Evolutionary conservation across 345 rosid genomes (phyloP).

Genomic region (Crucihimalaya himalaica): DNA sequence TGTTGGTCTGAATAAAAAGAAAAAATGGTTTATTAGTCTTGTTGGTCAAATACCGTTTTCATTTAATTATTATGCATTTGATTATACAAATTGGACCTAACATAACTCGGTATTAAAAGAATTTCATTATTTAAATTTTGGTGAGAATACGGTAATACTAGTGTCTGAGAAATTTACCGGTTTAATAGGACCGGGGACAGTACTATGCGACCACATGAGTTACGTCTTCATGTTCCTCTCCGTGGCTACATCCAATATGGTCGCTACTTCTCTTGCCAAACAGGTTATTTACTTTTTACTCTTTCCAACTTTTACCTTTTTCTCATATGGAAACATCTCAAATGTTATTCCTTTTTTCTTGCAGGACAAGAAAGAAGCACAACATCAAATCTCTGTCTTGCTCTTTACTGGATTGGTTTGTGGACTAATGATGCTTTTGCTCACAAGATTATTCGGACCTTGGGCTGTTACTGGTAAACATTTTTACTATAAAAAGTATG

Average conservation of each 20-base stretch:
- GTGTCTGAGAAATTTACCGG: constrained; percentile 19
- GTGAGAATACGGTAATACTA: not conserved
- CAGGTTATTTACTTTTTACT: constrained; percentile 44
- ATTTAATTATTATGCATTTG: not conserved
- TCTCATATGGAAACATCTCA: constrained; percentile 11
- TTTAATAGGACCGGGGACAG: constrained; percentile 89
- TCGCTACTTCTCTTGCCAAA: constrained; percentile 87
- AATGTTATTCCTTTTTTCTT: not conserved
- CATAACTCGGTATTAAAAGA: not conserved
- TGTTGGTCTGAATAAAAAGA: not conserved
- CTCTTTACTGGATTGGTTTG: constrained; percentile 75
- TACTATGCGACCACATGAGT: constrained; percentile 70
- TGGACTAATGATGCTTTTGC: constrained; percentile 73
- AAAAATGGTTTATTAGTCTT: not conserved
- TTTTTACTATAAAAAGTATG: not conserved
- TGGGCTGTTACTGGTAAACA: constrained; percentile 76
- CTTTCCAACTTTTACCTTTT: not conserved
- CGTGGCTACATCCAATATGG: constrained; percentile 90
- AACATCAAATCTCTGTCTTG: constrained; percentile 75
- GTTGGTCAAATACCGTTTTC: not conserved
- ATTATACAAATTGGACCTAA: not conserved
- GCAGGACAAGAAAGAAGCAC: constrained; percentile 81
- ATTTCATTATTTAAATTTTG: not conserved
- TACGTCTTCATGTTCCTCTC: constrained; percentile 89
- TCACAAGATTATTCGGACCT: constrained; percentile 70